Base-by-base conservation (phyloP, 768 basidiomycete species). In the Lactarius deliciosus region DNA sequence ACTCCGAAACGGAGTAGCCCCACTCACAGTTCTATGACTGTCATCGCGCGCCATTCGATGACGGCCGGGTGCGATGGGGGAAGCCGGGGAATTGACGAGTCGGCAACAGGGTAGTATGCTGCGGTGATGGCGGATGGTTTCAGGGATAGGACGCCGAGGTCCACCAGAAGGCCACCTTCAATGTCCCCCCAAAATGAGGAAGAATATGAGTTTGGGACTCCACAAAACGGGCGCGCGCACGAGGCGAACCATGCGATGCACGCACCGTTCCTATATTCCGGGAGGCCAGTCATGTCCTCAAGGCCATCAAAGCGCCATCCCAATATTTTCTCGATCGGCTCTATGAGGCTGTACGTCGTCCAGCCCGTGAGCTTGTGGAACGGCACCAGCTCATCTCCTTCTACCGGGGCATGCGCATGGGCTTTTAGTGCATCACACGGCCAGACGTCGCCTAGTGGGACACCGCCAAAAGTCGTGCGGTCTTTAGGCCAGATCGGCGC, bases 301-400 rank as follows among this genome's bases (percentile, higher is more conserved):
- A 87, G 75, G 0, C 92, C 92, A 0, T 89, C 85, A n/a, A 98
- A 82, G 65, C 81, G 78, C 94, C 96, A 98, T 0, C 83, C 81
- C 8, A 95, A 80, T 2, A 88, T 78, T 69, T 82, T 85, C 75
- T 95, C 84, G 53, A 98, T 83, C 1, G 91, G 88, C 75, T 95
- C 90, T 40, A 97, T 80, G 22, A 99, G 81, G 71, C 89, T 91
- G 75, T 97, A 96, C 9, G 94, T 90, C 64, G 93, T 82, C 96
- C 96, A 99, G 68, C 91, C 90, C 0, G 92, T 94, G 57, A 99
- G 82, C 76, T 99, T 98, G 79, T 98, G 96, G 81, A 98, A 98
- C 0, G 94, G 91, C 8, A 98, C 93, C 36, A 93, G 80, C 61
- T 87, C 82, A 61, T 88, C 88, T 57, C 86, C 88, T 71, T 86